Evolutionary conservation across 805 yeast species (phyloP).

Genomic region (Starmerella sirachaensis): DNA sequence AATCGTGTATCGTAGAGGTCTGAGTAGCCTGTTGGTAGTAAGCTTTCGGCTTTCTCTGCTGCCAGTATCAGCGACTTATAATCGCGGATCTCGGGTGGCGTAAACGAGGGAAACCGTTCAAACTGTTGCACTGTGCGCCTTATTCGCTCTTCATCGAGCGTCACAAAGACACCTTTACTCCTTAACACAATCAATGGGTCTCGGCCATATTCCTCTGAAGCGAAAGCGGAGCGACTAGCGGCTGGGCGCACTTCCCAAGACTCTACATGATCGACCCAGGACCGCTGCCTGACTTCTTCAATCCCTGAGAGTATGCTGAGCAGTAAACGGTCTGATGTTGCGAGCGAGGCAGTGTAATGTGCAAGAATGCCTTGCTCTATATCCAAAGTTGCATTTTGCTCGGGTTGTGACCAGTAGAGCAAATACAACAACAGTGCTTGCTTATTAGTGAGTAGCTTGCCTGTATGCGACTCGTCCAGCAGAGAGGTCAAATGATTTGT

Average conservation of each 20-base stretch:
- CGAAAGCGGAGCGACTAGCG: conserved; percentile 21
- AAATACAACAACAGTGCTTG: conserved; percentile 4
- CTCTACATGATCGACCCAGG: conserved; percentile 56
- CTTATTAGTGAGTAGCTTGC: neutral
- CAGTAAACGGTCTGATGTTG: conserved; percentile 50
- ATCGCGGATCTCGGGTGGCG: neutral
- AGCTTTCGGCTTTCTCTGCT: conserved; percentile 6
- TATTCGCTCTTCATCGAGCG: conserved; percentile 20
- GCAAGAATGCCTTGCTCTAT: conserved; percentile 41
- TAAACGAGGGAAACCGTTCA: conserved; percentile 22
- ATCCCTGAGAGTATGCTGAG: conserved; percentile 43
- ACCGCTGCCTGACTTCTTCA: conserved; percentile 39
- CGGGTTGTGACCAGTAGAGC: conserved; percentile 1
- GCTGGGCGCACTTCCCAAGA: conserved; percentile 51
- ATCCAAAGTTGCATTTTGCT: conserved; percentile 30
- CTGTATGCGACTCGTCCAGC: conserved; percentile 2
- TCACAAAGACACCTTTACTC: conserved; percentile 13
- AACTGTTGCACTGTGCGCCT: conserved; percentile 14
- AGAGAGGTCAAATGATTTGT: conserved; percentile 6
- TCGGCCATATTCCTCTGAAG: conserved; percentile 34
- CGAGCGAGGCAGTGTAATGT: conserved; percentile 51
- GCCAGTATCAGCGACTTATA: conserved; percentile 2
- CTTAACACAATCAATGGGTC: conserved; percentile 16
- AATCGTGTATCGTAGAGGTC: conserved; percentile 53
- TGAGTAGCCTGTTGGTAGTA: neutral